Base-by-base conservation (phyloP, 306 rosid genomes). In the Clitoria ternatea region DNA sequence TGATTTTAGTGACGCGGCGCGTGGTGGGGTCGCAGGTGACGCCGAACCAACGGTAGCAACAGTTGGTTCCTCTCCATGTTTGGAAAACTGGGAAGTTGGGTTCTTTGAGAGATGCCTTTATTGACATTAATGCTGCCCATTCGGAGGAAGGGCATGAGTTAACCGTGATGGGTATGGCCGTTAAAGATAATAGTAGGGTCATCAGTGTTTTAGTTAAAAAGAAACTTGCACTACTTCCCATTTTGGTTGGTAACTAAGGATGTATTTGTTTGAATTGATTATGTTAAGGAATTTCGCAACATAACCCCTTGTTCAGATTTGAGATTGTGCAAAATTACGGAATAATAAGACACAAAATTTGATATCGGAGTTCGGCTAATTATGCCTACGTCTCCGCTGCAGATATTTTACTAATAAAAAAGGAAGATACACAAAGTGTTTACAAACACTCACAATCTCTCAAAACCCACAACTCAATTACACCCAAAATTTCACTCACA, bases 21-120 rank as follows among this genome's bases (percentile, higher is more conserved):
- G 87, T 79, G 15, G 53, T 68, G 4, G 76, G 85, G 83, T 92
- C 96, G 67, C 98, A 92, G 60, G 66, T 74, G n/a, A 92, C 3
- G 47, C 93, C 96, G 67, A 85, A 74, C 98, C 97, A 90, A 12
- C 44, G 43, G 77, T 81, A 83, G 78, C 98, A 92, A 20, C 98
- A 90, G 73, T 92, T 90, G 37, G 79, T 70, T 44, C 98, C 97
- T 6, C 86, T 81, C 98, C 98, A 92, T 0, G 97, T 77, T 60
- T 76, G 86, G 82, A 90, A 92, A 80, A n/a, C 89, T 90, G 6
- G 79, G 3, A n/a, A n/a, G 32, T 80, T 3, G 0, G 96, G 80
- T 66, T 90, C 91, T 3, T 71, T 55, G 19, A 92, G 88, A 1
- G 86, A 69, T 13, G 90, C 87, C 53, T 82, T 92, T 78, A 92